phyloP scores from a whole-genome alignment of 164 flowering plant species.

The Kalanchoe fedtschenkoi region DNA sequence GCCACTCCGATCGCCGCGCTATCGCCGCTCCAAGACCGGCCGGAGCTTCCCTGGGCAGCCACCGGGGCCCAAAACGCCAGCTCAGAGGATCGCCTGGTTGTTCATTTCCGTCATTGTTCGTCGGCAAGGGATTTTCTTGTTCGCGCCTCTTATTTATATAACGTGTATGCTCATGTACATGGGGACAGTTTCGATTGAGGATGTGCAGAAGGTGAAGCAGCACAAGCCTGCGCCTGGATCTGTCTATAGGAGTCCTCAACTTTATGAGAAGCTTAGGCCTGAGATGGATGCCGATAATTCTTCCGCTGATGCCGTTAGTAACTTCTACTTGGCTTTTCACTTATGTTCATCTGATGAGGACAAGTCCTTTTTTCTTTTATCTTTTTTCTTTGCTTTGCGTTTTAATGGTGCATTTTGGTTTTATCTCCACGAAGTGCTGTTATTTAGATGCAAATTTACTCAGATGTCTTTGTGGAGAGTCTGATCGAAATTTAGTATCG shows the following conservation, averaged over 20 bases:
- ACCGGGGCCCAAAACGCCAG: conserved; percentile 19
- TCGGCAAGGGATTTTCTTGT: conserved; percentile 46
- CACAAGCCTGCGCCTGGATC: conserved; percentile 40
- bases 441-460: no score
- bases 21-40: conserved; percentile 22
- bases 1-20: conserved; percentile 53
- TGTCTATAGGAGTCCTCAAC: conserved; percentile 64
- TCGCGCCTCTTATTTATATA: conserved; percentile 54
- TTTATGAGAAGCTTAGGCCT: conserved; percentile 74
- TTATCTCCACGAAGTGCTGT: no score
- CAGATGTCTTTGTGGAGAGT: no score
- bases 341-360: neutral
- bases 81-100: conserved; percentile 25
- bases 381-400: no score
- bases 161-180: conserved; percentile 51
- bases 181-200: conserved; percentile 30
- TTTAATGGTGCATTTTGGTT: no score
- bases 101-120: conserved; percentile 40
- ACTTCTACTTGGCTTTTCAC: neutral
- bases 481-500: no score
- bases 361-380: no score
- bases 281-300: conserved; percentile 46
- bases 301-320: conserved; percentile 46
- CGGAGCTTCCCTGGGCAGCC: conserved; percentile 20
- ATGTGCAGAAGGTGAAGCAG: neutral